A percentile compares a stretch with the other conserved stretches of the same genome.
These are phyloP conservation scores for Cordyceps cicadae DNA, from an alignment of 2,329 filamentous ascomycete genomes.

Conservation along the genomic window DNA sequence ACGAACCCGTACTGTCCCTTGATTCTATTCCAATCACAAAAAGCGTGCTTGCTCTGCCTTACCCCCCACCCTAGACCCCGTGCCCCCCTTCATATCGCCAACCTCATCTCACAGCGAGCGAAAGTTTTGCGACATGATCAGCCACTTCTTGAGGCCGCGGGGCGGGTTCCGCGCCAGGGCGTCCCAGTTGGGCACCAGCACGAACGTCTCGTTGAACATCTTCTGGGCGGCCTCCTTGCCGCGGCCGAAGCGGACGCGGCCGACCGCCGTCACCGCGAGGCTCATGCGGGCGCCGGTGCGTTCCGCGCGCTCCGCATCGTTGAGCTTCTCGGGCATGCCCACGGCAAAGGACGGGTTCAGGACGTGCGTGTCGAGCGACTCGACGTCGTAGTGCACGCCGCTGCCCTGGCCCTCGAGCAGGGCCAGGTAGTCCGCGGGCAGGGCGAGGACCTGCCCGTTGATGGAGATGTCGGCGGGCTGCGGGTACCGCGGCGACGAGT, in stretches of 20 bases:
- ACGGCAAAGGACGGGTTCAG: conserved; percentile 59
- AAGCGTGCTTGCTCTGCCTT: background rate
- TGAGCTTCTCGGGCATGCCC: conserved; percentile 42
- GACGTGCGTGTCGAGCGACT: conserved; percentile 69
- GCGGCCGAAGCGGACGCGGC: conserved; percentile 61
- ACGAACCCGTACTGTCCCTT: too few species aligned
- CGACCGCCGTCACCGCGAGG: conserved; percentile 65
- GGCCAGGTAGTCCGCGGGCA: conserved; percentile 56
- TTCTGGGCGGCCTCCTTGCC: conserved; percentile 53
- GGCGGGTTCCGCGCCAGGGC: conserved; percentile 43
- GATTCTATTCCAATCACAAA: too few species aligned
- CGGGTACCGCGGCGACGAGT: conserved; percentile 43
- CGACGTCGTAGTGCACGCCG: conserved; percentile 59
- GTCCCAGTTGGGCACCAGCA: conserved; percentile 71
- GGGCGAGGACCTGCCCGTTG: conserved; percentile 62
- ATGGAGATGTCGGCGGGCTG: conserved; percentile 64
- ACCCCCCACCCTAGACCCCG: background rate
- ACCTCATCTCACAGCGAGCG: too few species aligned
- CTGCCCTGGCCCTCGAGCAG: conserved; percentile 58
- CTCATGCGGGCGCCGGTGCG: conserved; percentile 53
- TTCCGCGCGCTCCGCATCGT: conserved; percentile 34
- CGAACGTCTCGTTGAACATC: conserved; percentile 69
- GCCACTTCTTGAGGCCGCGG: conserved; percentile 48
- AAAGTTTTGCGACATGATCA: conserved; percentile 68
- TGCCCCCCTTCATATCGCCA: too few species aligned